A percentile compares a stretch with the other conserved stretches of the same genome.
Conservation (phyloP, 768 basidiomycete genomes). For the Dioszegia hungarica region DNA sequence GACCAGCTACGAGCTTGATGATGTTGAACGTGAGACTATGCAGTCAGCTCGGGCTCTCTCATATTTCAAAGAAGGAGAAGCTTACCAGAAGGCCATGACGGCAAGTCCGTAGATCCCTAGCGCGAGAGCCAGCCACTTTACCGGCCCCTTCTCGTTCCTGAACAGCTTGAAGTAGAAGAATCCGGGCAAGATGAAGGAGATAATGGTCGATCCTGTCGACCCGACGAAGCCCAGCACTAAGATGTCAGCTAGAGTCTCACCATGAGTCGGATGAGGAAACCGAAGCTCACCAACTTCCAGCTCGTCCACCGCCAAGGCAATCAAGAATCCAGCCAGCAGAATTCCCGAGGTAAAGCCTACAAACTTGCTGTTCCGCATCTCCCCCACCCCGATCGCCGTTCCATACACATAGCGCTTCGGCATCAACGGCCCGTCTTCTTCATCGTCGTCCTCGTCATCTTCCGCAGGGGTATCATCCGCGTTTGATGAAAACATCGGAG, state of each 20-base stretch:
- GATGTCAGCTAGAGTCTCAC: not conserved
- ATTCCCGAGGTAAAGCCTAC: constrained; percentile 36
- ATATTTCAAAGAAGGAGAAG: constrained; percentile 4
- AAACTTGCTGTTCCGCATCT: constrained; percentile 35
- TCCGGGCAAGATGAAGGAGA: constrained; percentile 92
- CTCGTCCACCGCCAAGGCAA: constrained; percentile 46
- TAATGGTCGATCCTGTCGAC: constrained; percentile 91
- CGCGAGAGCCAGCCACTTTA: constrained; percentile 60
- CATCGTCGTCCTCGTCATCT: constrained; percentile 22
- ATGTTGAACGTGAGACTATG: constrained; percentile 14
- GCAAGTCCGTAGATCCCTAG: constrained; percentile 69
- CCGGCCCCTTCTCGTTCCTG: constrained; percentile 59
- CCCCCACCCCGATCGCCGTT: constrained; percentile 7
- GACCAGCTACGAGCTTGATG: constrained; percentile 6
- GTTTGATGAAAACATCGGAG: not conserved
- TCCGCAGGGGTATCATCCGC: not conserved
- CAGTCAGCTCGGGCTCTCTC: not conserved
- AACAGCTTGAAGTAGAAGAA: constrained; percentile 90
- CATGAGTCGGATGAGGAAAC: not conserved
- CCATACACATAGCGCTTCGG: constrained; percentile 14
- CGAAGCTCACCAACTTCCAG: constrained; percentile 43
- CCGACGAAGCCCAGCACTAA: constrained; percentile 93
- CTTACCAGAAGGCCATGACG: constrained; percentile 86
- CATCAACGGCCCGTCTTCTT: constrained; percentile 39
- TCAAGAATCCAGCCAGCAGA: constrained; percentile 28